Evolutionary conservation across 2,329 filamentous ascomycete genomes (phyloP), one percentile per base, ranked within the genome.

Genomic region (Orbilia oligospora): DNA sequence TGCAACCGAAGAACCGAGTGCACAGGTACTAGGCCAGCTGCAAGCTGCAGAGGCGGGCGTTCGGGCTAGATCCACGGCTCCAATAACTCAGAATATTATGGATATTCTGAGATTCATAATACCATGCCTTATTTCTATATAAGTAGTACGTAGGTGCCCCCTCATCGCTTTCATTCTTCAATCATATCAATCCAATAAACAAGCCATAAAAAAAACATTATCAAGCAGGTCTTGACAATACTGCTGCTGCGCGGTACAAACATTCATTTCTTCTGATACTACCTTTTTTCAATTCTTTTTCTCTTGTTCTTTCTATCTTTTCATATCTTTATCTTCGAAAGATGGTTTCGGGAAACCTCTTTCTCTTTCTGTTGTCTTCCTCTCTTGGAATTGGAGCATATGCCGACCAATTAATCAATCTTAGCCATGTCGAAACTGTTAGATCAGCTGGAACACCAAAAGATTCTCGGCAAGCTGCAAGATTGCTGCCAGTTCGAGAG

Each of bases 401-500:
- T 9, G 48, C 48, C 10, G 48, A 51, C 22, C 20, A 14, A 12
- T 3, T 46, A 3, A 51, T 51, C 20, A 51, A 51, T 20, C 48
- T 51, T 10, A 16, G 22, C 48, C 6, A 51, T 27, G 48, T 51
- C 12, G 4, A 5, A 5, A 51, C 12, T 24, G 22, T 51, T 51
- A 10, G 10, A 16, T 27, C 48, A 18, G 48, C n/a, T 65, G 56
- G n/a, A 9, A 16, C 6, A n/a, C 44, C 5, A 12, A 46, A 20
- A 20, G 44, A 20, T 1, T 18, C 18, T 5, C 4, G 44, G 2
- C n/a, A 20, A 46, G n/a, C 16, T 20, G 44, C n/a, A 5, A 46
- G n/a, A 10, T 10, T 46, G 5, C 16, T 67, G 2, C 70, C 70
- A 9, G 18, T 73, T 14, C 51, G 61, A 2, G 70, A 73, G 24